Evolutionary conservation across 768 basidiomycete genomes (phyloP), one percentile per base, ranked within the genome.

Genomic region (Amyloporia xantha): DNA sequence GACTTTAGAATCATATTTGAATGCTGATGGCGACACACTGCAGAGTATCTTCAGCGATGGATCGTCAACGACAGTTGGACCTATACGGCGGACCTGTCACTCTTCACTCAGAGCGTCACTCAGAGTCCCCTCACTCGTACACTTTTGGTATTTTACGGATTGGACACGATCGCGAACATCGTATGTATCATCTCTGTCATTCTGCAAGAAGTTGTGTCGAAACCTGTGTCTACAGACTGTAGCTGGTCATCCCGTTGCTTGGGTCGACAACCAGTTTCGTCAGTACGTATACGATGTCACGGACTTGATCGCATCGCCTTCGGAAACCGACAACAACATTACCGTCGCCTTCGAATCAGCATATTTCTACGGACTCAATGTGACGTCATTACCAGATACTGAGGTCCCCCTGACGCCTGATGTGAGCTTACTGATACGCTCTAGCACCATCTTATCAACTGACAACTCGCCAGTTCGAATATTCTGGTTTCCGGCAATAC

Each of bases 261-360:
- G 77, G 77, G 75, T 78, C 26, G 73, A 76, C 59, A 78, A 81
- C 54, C 70, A 78, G 54, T 80, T 80, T 59, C 70, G 67, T 28
- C 78, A 78, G 60, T 77, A 77, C 54, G 66, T 66, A 11, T 79
- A 71, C 51, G 77, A 81, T 47, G 68, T 80, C 6, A 70, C 77
- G 2, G 62, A 68, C 19, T 59, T 70, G n/a, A 59, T 77, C 12
- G 54, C 59, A 0, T 59, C 68, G 11, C 64, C 70, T 2, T 38
- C 59, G 1, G 50, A 59, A 5, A 58, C 57, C 12, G 60, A 72
- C 50, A 70, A 59, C 9, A 77, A 79, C 35, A 47, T 81, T 27
- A 77, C 76, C 0, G 66, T 81, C 5, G 64, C 67, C 12, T 66
- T 81, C 24, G 78, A 79, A 57, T 79, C 77, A 2, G 77, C 78